Base-by-base conservation (phyloP, 331 rosid species). In the Telfairia occidentalis region DNA sequence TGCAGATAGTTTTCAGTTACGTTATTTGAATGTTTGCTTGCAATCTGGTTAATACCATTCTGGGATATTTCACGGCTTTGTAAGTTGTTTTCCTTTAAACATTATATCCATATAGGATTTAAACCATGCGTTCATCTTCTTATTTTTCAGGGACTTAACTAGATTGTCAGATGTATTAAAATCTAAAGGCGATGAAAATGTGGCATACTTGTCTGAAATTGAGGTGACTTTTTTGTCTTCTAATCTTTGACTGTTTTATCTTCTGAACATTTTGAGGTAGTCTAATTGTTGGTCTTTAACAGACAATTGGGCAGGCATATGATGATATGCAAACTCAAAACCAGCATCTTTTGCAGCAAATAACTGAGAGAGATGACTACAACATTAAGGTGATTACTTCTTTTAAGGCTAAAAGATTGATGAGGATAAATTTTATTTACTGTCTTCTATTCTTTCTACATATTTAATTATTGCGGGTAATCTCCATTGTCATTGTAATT, bases 261-360 rank as follows among this genome's bases (percentile, higher is more conserved):
- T 24, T 37, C 50, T 63, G 24, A 57, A 32, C 24, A 32, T 34
- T 34, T 66, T 83, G 72, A 63, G 45, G 61, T 82, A 69, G 63
- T 79, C 43, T 81, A 19, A 74, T 29, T 16, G 18, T 18, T 66
- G 54, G 64, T 65, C 81, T 72, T 72, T 78, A 82, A 72, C 88
- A 95, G 99, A 85, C 91, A 40, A 95, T 92, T 82, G 99, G 99
- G 67, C 97, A 95, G 82, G 96, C 97, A 42, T 95, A 95, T 73
- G 99, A 90, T 73, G 99, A 90, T 76, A 95, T 89, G 97, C 99
- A 95, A 82, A 89, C 90, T 78, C 99, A 95, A 89, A 95, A 95
- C 80, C 99, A 95, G 81, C 99, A 95, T 78, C 84, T 95, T 49
- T 72, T 95, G 84, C 99, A 87, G 86, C 99, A 95, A 79, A 92